A percentile compares a stretch with the other conserved stretches of the same genome.
phyloP scores from a whole-genome alignment of 2,329 filamentous ascomycete species.

The Pseudogymnoascus sp. region DNA sequence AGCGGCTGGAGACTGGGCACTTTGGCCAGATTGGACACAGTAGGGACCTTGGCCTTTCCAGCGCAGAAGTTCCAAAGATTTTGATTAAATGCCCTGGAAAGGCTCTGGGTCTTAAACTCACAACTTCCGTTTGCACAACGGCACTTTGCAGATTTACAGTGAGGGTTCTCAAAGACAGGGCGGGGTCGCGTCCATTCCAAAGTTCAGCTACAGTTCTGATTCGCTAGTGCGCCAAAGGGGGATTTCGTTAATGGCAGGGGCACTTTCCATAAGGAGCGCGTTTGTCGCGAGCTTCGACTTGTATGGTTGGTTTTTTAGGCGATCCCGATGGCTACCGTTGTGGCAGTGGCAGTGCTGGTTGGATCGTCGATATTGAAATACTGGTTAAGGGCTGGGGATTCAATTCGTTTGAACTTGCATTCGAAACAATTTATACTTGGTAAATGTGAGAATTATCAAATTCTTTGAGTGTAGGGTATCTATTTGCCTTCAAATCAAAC shows the following conservation, averaged over 20 bases:
- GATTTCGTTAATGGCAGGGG: not conserved
- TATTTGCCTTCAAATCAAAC: not conserved
- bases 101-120: not conserved
- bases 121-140: not conserved
- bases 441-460: not conserved
- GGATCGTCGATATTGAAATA: not conserved
- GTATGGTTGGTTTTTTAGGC: not conserved
- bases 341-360: not conserved
- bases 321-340: not conserved
- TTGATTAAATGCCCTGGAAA: not conserved
- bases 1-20: no score
- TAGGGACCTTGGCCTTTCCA: no score
- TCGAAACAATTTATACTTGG: not conserved
- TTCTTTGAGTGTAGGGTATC: not conserved
- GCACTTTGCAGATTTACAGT: not conserved
- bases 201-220: not conserved
- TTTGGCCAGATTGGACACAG: no score
- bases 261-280: not conserved
- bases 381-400: not conserved
- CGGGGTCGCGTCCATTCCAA: not conserved
- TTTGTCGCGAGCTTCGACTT: not conserved
- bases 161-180: not conserved
- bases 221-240: not conserved
- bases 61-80: no score
- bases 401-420: not conserved